phyloP scores from a whole-genome alignment of 495 filamentous ascomycete species.

The Hypoxylon trugodes region DNA sequence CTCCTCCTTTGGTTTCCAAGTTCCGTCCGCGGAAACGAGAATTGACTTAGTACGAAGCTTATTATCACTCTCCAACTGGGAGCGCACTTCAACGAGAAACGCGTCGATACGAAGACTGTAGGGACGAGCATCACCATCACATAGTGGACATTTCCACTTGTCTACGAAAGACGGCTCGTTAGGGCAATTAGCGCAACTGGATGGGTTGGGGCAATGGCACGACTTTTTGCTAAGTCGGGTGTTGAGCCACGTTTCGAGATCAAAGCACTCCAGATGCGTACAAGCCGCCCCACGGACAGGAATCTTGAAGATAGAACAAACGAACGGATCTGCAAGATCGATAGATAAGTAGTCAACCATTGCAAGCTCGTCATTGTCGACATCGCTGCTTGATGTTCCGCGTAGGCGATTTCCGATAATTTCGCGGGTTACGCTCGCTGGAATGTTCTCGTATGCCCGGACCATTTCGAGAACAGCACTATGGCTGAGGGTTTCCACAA shows the following conservation, averaged over 20 bases:
- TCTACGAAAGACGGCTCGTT: constrained; percentile 68
- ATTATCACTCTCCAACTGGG: constrained; percentile 52
- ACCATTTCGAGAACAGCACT: constrained; percentile 56
- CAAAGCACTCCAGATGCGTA: constrained; percentile 85
- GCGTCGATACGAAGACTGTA: constrained; percentile 71
- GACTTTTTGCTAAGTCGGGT: constrained; percentile 62
- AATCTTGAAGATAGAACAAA: constrained; percentile 68
- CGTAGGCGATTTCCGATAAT: constrained; percentile 61
- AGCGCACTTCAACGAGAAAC: constrained; percentile 69
- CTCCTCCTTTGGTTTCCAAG: constrained; percentile 59
- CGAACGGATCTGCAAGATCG: constrained; percentile 80
- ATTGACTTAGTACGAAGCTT: constrained; percentile 64
- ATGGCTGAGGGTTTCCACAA: constrained; percentile 63
- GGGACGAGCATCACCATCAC: constrained; percentile 76
- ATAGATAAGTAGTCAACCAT: constrained; percentile 72
- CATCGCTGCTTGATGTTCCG: not conserved
- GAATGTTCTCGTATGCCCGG: constrained; percentile 45
- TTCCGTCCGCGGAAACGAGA: constrained; percentile 63
- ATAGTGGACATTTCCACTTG: constrained; percentile 85
- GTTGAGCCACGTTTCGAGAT: constrained; percentile 79
- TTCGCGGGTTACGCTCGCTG: constrained; percentile 49
- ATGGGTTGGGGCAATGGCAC: constrained; percentile 42
- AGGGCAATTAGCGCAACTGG: constrained; percentile 42
- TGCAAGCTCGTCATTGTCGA: constrained; percentile 72
- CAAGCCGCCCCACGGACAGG: constrained; percentile 71